Percentiles rank a stretch among this genome's conserved stretches.
These are phyloP conservation scores for Crataegus laevigata DNA, from an alignment of 306 rosid genomes.

Conservation along the genomic window DNA sequence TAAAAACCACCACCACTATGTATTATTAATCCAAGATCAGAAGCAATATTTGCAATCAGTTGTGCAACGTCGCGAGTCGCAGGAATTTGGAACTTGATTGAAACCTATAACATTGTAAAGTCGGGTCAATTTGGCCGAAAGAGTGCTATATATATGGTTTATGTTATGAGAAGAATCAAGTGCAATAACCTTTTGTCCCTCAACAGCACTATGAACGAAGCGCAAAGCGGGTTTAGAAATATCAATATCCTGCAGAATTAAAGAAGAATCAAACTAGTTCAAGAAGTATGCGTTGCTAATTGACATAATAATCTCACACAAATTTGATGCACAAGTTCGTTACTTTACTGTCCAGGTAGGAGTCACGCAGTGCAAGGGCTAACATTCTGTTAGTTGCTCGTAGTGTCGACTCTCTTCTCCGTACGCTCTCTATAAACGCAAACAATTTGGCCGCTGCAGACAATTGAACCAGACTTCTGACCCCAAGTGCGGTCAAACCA, in stretches of 20 bases:
- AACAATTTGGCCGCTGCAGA: too few relatives aligned
- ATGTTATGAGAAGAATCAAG: neutral
- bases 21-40: constrained; percentile 64
- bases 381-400: too few relatives aligned
- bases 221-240: too few relatives aligned
- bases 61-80: constrained; percentile 61
- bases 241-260: too few relatives aligned
- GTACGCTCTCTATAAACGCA: too few relatives aligned
- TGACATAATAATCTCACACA: too few relatives aligned
- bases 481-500: constrained; percentile 1
- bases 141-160: neutral
- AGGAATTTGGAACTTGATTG: constrained; percentile 68
- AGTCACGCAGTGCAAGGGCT: too few relatives aligned
- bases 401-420: too few relatives aligned
- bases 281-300: neutral
- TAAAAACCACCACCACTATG: constrained; percentile 54
- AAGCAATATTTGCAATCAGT: constrained; percentile 62
- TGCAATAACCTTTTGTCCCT: constrained; percentile 66
- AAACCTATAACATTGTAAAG: constrained; percentile 38
- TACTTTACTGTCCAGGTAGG: too few relatives aligned
- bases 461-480: too few relatives aligned
- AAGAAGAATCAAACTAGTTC: too few relatives aligned
- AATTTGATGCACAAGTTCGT: too few relatives aligned
- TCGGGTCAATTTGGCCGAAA: constrained; percentile 14
- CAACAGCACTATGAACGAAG: constrained; percentile 42